Base-by-base conservation (phyloP, 1,284 basidiomycete species). In the Marasmius tenuissimus region DNA sequence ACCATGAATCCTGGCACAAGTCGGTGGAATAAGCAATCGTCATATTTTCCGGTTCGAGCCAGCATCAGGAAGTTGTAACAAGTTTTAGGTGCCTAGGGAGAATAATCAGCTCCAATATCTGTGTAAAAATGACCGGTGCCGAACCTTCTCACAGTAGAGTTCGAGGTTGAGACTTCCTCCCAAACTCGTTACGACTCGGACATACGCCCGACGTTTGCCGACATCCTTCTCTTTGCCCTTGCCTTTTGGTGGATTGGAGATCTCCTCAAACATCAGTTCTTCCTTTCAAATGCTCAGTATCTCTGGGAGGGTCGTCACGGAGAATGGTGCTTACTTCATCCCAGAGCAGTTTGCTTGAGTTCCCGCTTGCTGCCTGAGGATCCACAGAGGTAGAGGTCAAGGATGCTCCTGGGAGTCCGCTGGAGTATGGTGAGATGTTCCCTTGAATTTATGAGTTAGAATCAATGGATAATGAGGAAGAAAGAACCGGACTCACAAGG, bases 1-100 rank as follows among this genome's bases (percentile, higher is more conserved):
- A 93, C 92, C 97, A 99, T 99, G 73, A 99, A 99, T 0, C 94
- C 96, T 5, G 96, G 96, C 12, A 99, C 94, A 54, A 97, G 81
- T 39, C 97, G 88, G 72, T 99, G 97, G 75, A 99, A 99, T 37
- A 92, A 73, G 63, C 87, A 89, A 68, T 94, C 81, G 68, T 98
- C 89, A 73, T 98, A 99, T 68, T 96, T 94, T 3, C 96, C 95
- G 39, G 88, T 80, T 66, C 88, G 87, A 0, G 96, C 94, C 4
- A 98, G 84, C 88, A 92, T 92, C 18, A 99, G 78, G 75, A 98
- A 99, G 76, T 99, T 99, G 75, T 98, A 99, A 70, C 96, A 97
- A 0, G 97, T 98, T 77, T 97, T 96, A 0, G 97, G 97, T 6
- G 96, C 97, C 87, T 95, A 56, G 49, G 61, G 38, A 38, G 34